A percentile compares a stretch with the other conserved stretches of the same genome.
Conservation (phyloP, 2,329 filamentous ascomycete genomes). For the Bisporella sp. region DNA sequence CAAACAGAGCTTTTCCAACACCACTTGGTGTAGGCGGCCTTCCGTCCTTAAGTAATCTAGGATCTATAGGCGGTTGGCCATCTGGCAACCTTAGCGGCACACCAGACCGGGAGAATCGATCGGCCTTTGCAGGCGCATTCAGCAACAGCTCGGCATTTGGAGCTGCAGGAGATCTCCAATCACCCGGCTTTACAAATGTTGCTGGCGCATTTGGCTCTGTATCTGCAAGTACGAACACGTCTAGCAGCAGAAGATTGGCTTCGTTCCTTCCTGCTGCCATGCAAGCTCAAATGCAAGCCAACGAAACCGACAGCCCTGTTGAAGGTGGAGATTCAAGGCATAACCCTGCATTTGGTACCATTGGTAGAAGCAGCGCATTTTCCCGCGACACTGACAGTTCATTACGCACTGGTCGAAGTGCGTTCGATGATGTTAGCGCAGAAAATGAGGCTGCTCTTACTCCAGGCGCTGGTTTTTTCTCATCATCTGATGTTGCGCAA, state of each 20-base stretch:
- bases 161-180: constrained; percentile 70
- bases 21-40: constrained; percentile 43
- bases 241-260: constrained; percentile 68
- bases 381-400: constrained; percentile 53
- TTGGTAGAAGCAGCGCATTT: constrained; percentile 55
- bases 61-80: constrained; percentile 36
- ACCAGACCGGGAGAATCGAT: constrained; percentile 55
- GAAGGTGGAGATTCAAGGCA: constrained; percentile 56
- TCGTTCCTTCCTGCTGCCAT: constrained; percentile 82
- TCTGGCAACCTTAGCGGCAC: constrained; percentile 58
- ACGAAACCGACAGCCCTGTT: constrained; percentile 55
- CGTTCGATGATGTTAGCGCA: constrained; percentile 43
- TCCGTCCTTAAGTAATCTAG: constrained; percentile 42
- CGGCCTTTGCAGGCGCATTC: constrained; percentile 52
- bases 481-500: constrained; percentile 19
- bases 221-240: constrained; percentile 58
- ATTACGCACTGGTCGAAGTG: constrained; percentile 45
- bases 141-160: constrained; percentile 74
- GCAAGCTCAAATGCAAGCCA: constrained; percentile 81
- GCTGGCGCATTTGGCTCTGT: constrained; percentile 58
- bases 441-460: constrained; percentile 14
- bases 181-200: constrained; percentile 47
- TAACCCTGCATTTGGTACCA: constrained; percentile 56
- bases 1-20: constrained; percentile 60
- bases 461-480: constrained; percentile 15